Base-by-base conservation (phyloP, 2,329 filamentous ascomycete genomes). In the Penicillium sp. region DNA sequence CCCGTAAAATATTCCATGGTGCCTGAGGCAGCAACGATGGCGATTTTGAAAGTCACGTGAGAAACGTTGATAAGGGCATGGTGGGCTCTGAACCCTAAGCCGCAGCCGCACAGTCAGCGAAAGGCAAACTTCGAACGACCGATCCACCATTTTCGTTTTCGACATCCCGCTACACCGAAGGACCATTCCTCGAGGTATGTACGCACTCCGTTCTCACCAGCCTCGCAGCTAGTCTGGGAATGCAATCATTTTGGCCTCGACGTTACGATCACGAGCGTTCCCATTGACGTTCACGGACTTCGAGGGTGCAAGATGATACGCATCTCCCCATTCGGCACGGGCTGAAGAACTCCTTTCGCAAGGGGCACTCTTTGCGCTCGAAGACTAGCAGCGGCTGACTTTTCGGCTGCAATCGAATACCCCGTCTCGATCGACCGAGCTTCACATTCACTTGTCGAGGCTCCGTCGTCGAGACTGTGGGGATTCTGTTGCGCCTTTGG, bases 291-390 rank as follows among this genome's bases (percentile, higher is more conserved):
- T 34, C 42, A 18, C 45, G 44, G 45, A 26, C 46, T 52, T 46
- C 55, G 50, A 53, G 39, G 38, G 45, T 42, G 46, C 53, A 62
- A 50, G 61, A 69, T 70, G 68, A 72, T 71, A 72, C 69, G 68
- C 67, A 61, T 70, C 64, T 67, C 63, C 64, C 62, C 64, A 43
- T 58, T 58, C 72, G 64, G 66, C 71, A 80, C 72, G 79, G 82
- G 81, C 79, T 82, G 78, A 83, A 83, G 81, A 85, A 82, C 81
- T 81, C 79, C 81, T 74, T 66, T 72, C 66, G 61, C 59, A 69
- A 60, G 62, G 80, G 81, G 81, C 80, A 84, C 81, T 83, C 81
- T 84, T 82, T 79, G 71, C 74, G 79, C 80, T 83, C 78, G 74
- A 63, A 65, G 78, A 79, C 78, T 79, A 75, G 75, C 78, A 76